Base-by-base conservation (phyloP, 1,284 basidiomycete species). In the Xanthoconium separans region DNA sequence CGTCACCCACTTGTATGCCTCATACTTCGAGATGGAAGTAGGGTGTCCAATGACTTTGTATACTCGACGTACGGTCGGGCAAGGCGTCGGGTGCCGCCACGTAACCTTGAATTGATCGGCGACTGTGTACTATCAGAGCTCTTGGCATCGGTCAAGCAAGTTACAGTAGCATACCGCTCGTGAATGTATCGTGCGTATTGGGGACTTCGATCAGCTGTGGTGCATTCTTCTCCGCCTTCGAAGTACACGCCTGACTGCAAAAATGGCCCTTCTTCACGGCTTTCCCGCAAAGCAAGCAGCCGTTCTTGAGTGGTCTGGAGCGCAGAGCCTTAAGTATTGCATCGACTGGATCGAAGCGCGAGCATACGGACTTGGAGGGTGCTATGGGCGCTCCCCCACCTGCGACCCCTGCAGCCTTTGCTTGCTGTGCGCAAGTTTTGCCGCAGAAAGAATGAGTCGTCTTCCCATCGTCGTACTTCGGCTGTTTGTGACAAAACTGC, bases 101-200 rank as follows among this genome's bases (percentile, higher is more conserved):
- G 84, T 83, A 44, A 76, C 56, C 60, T 80, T 82, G 71, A 87
- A 87, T 58, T 87, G 85, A 57, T 82, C 81, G 29, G 75, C 70
- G 31, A 85, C 85, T 86, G 54, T 4, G 39, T 6, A 9, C 37
- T 13, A 34, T 64, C 47, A 69, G 57, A 52, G 15, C 15, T 34
- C 33, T 33, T 15, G 2, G 20, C 16, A 36, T 29, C 20, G 8
- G 7, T 12, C 4, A 15, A 44, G 40, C 3, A 15, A 44, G 40
- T 37, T 18, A 47, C 42, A 6, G 45, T 34, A 29, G 66, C 79
- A 36, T 62, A 85, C 84, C 83, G 54, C 77, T 84, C 64, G 75
- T 77, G 70, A 85, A 86, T 0, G 82, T 84, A 27, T 74, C 75
- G 64, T 87, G 83, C 16, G 74, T 76, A 40, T 65, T 67, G 36